Conservation (phyloP, 345 rosid species). For the Ailanthus altissimus region DNA sequence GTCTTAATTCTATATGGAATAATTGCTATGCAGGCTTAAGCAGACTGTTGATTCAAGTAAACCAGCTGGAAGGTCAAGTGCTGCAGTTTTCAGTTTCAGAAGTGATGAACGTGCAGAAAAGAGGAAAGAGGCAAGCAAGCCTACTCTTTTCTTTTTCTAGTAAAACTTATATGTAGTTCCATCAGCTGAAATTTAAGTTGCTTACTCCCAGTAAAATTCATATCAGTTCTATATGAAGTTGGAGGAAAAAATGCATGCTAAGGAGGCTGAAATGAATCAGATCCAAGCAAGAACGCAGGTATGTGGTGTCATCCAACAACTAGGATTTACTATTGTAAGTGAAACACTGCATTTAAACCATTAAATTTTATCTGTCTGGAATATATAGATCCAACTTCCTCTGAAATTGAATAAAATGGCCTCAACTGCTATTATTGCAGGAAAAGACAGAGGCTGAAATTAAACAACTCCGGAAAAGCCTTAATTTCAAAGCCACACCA, state of each 20-base stretch:
- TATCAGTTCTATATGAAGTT: slow-evolving; percentile 68
- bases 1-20: slow-evolving; percentile 15
- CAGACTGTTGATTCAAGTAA: slow-evolving; percentile 39
- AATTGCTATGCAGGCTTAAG: slow-evolving; percentile 44
- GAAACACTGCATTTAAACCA: neutral
- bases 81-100: slow-evolving; percentile 55
- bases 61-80: slow-evolving; percentile 41
- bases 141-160: neutral
- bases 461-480: slow-evolving; percentile 64
- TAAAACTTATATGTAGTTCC: neutral
- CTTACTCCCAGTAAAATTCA: slow-evolving; percentile 6
- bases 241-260: slow-evolving; percentile 75
- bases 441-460: slow-evolving; percentile 66
- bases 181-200: neutral
- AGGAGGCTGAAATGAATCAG: slow-evolving; percentile 65
- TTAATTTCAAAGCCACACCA: slow-evolving; percentile 83
- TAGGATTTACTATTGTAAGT: neutral
- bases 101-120: slow-evolving; percentile 72
- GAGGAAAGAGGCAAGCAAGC: slow-evolving; percentile 70
- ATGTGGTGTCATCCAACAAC: slow-evolving; percentile 7
- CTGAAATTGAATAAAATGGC: neutral
- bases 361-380: no score
- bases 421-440: slow-evolving; percentile 35
- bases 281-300: slow-evolving; percentile 73
- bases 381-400: no score